A percentile compares a stretch with the other conserved stretches of the same genome.
phyloP scores from a whole-genome alignment of 352 stramenopile genomes.

The Phytophthora rubi region DNA sequence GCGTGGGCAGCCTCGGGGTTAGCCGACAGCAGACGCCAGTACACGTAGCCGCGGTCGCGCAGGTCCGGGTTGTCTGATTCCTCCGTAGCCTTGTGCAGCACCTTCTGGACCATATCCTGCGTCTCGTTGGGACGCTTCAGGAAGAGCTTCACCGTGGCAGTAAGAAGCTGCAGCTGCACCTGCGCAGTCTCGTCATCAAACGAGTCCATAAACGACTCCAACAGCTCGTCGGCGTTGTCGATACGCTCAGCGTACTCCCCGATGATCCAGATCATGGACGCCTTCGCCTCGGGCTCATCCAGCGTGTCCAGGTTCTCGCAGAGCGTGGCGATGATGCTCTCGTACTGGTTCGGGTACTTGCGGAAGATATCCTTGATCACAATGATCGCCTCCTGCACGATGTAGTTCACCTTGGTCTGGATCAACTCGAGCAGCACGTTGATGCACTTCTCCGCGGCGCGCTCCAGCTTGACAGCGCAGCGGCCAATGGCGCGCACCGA shows the following conservation, averaged over 20 bases:
- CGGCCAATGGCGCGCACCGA: constrained; percentile 97
- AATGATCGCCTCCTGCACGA: constrained; percentile 99
- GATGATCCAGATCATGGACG: constrained; percentile 99
- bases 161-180: constrained; percentile 98
- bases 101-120: constrained; percentile 97
- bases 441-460: constrained; percentile 98
- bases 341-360: constrained; percentile 99
- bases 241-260: constrained; percentile 99
- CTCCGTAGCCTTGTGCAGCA: constrained; percentile 98
- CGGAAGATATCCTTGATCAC: constrained; percentile 99
- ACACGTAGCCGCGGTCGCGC: constrained; percentile 99
- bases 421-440: constrained; percentile 99
- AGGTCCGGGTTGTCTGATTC: constrained; percentile 99
- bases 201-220: constrained; percentile 98
- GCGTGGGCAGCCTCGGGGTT: constrained; percentile 98
- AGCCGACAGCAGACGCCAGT: constrained; percentile 98
- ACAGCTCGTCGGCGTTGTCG: constrained; percentile 98
- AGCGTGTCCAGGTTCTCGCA: constrained; percentile 99
- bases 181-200: constrained; percentile 98
- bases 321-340: constrained; percentile 98
- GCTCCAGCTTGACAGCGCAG: constrained; percentile 98
- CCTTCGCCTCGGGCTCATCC: constrained; percentile 99
- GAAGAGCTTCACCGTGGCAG: constrained; percentile 99
- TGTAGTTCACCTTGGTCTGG: constrained; percentile 99
- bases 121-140: constrained; percentile 95